Percentiles rank a stretch among this genome's conserved stretches.
These are phyloP conservation scores for Hypomontagnella monticulosa DNA, from an alignment of 495 filamentous ascomycete species.

Conservation along the genomic window DNA sequence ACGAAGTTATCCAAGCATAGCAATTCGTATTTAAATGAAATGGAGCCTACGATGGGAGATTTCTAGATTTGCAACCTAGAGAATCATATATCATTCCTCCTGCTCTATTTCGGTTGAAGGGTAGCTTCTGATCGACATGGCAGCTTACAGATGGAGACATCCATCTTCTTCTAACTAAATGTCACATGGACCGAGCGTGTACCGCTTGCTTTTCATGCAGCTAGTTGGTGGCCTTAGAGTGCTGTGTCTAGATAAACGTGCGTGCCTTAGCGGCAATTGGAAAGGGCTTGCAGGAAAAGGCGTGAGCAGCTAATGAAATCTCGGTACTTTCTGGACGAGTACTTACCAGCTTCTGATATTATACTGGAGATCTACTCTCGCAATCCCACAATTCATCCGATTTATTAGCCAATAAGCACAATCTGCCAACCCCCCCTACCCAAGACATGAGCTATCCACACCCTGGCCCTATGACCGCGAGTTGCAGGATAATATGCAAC, in stretches of 20 bases:
- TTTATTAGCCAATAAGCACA: conserved; percentile 38
- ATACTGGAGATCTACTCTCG: conserved; percentile 34
- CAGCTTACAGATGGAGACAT: conserved; percentile 15
- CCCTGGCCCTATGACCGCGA: conserved; percentile 44
- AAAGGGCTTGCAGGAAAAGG: conserved; percentile 27
- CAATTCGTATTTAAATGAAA: conserved; percentile 19
- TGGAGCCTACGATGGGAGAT: conserved; percentile 13
- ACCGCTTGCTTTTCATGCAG: conserved; percentile 9
- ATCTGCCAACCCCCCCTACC: conserved; percentile 25
- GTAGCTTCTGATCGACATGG: conserved; percentile 33
- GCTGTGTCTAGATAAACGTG: conserved; percentile 40
- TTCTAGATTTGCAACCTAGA: conserved; percentile 16
- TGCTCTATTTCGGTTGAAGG: conserved; percentile 20
- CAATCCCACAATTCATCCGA: conserved; percentile 46
- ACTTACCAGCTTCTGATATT: conserved; percentile 21
- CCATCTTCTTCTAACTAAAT: conserved; percentile 37
- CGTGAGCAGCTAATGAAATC: conserved; percentile 25
- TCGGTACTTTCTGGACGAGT: conserved; percentile 27
- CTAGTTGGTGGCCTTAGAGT: background rate
- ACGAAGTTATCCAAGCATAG: conserved; percentile 3
- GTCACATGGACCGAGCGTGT: conserved; percentile 35
- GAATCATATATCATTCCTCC: conserved; percentile 1
- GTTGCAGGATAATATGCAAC: conserved; percentile 40
- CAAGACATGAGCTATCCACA: conserved; percentile 32
- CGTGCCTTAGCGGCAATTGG: conserved; percentile 36